These are phyloP conservation scores for Mortierella sp. DNA, from an alignment of 371 early-diverging fungal genomes.

Conservation along the genomic window DNA sequence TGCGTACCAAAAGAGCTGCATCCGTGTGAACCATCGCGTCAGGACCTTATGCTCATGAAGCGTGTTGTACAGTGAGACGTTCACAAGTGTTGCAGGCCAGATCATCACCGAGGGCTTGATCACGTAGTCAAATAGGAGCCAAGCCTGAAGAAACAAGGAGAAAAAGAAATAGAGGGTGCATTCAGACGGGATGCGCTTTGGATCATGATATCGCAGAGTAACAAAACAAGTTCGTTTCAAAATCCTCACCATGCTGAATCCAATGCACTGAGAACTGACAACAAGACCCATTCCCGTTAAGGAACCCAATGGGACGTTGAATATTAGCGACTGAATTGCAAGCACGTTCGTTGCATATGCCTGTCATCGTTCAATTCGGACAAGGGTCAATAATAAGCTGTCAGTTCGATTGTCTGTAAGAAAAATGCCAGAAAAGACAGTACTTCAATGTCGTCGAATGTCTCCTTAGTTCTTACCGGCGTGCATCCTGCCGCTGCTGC, in stretches of 20 bases:
- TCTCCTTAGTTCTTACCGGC: constrained; percentile 38
- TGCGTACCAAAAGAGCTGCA: constrained; percentile 58
- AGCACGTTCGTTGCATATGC: constrained; percentile 65
- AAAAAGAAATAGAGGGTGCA: no score
- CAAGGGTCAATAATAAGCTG: neutral
- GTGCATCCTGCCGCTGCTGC: constrained; percentile 55
- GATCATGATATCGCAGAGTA: no score
- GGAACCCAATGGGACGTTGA: constrained; percentile 60
- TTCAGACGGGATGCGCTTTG: no score
- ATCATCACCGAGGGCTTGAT: constrained; percentile 88
- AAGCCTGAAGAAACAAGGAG: no score
- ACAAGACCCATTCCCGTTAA: constrained; percentile 61
- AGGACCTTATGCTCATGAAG: constrained; percentile 67
- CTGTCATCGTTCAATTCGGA: constrained; percentile 49
- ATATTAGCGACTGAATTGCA: constrained; percentile 52
- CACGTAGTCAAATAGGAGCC: constrained; percentile 57
- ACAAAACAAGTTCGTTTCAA: no score
- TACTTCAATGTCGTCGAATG: no score
- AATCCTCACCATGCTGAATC: constrained; percentile 57
- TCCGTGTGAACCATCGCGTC: constrained; percentile 39
- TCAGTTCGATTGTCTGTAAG: neutral
- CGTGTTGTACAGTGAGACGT: constrained; percentile 77
- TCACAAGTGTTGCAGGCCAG: constrained; percentile 85
- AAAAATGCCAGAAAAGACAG: neutral
- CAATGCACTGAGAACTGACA: constrained; percentile 56